phyloP scores from a whole-genome alignment of 139 green algal genomes.

The Chlorella sp. region DNA sequence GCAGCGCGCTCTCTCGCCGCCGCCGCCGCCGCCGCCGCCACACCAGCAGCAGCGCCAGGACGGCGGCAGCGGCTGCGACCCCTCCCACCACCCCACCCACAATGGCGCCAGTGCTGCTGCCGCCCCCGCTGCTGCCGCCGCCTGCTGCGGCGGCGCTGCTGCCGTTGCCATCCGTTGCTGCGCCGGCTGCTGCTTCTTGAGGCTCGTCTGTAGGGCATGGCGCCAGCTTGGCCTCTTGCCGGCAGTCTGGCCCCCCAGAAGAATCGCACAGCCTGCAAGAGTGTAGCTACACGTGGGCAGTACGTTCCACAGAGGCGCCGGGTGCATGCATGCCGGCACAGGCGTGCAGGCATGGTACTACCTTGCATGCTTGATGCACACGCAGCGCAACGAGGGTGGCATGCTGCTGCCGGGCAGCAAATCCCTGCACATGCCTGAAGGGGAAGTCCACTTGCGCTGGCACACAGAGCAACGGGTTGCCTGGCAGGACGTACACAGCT shows the following conservation, averaged over 20 bases:
- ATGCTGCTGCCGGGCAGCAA: background rate
- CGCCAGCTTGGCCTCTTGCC: background rate
- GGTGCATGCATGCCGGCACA: too few relatives aligned
- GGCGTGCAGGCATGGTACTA: too few relatives aligned
- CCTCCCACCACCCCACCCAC: background rate
- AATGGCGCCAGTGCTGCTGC: background rate
- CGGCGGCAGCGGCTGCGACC: background rate
- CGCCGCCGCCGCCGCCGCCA: background rate
- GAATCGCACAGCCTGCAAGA: constrained; percentile 10
- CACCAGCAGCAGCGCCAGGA: background rate
- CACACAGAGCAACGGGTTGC: constrained; percentile 32
- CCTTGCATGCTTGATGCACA: too few relatives aligned
- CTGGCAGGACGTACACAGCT: constrained; percentile 9
- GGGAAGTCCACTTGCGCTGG: background rate
- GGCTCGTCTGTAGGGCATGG: background rate
- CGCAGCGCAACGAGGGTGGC: background rate
- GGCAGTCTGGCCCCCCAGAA: background rate
- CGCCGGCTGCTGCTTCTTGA: background rate
- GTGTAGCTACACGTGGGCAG: too few relatives aligned
- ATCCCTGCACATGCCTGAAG: constrained; percentile 5
- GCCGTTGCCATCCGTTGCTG: background rate
- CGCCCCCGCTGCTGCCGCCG: background rate
- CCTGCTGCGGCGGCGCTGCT: background rate
- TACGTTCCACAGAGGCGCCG: too few relatives aligned
- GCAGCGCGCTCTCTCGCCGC: background rate